Conservation (phyloP, 1,284 basidiomycete genomes). For the Leccinum subfulvum region DNA sequence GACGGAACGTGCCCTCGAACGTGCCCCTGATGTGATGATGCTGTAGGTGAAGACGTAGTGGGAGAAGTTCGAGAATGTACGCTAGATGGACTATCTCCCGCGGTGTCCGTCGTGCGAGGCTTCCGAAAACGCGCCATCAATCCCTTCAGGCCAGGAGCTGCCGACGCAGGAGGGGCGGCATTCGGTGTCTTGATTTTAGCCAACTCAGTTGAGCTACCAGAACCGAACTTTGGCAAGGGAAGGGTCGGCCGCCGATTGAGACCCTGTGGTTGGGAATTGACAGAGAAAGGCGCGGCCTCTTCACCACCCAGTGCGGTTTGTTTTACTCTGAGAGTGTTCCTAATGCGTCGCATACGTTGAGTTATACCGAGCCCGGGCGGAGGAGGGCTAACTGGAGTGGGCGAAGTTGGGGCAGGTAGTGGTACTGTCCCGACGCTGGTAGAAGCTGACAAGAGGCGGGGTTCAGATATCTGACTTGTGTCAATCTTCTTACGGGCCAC, state of each 20-base stretch:
- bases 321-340: conserved; percentile 68
- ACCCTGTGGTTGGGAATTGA: conserved; percentile 41
- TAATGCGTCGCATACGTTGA: conserved; percentile 67
- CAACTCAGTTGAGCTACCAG: conserved; percentile 50
- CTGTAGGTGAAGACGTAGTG: conserved; percentile 32
- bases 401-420: conserved; percentile 43
- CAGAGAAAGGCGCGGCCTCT: conserved; percentile 47
- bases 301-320: conserved; percentile 47
- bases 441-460: conserved; percentile 69
- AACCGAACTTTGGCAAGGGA: conserved; percentile 34
- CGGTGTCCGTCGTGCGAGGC: conserved; percentile 42
- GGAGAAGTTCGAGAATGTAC: conserved; percentile 32
- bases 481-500: conserved; percentile 61
- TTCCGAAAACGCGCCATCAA: conserved; percentile 80
- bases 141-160: conserved; percentile 69
- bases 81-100: conserved; percentile 34
- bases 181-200: conserved; percentile 50
- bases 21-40: conserved; percentile 34
- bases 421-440: conserved; percentile 76
- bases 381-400: conserved; percentile 29
- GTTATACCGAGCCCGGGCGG: conserved; percentile 50
- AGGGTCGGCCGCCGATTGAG: conserved; percentile 41
- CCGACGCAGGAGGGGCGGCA: conserved; percentile 61
- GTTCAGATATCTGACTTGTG: conserved; percentile 71
- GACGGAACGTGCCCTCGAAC: conserved; percentile 21